Evolutionary conservation across 306 rosid genomes (phyloP).

Genomic region (Arachis hypogaea): DNA sequence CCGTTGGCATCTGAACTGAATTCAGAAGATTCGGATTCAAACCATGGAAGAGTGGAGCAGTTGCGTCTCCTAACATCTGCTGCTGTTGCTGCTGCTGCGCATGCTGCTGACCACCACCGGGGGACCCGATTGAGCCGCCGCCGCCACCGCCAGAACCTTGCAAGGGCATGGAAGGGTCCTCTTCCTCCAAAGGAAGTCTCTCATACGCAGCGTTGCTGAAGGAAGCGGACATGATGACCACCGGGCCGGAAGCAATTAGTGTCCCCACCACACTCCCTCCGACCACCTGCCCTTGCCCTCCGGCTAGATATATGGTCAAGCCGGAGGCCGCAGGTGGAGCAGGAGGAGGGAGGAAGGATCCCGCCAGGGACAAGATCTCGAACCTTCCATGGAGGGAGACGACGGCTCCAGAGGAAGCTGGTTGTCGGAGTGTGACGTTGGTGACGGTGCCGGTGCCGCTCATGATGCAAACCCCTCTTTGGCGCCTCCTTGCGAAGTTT

Average conservation of each 20-base stretch:
- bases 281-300: slow-evolving; percentile 95
- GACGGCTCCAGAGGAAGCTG: slow-evolving; percentile 81
- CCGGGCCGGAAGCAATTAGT: slow-evolving; percentile 80
- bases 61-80: slow-evolving; percentile 61
- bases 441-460: slow-evolving; percentile 90
- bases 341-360: slow-evolving; percentile 88
- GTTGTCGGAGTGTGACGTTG: slow-evolving; percentile 84
- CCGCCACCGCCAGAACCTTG: slow-evolving; percentile 57
- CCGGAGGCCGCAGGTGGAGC: slow-evolving; percentile 90
- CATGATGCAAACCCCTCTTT: slow-evolving; percentile 92
- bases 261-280: slow-evolving; percentile 91
- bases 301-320: slow-evolving; percentile 81
- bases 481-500: slow-evolving; percentile 85
- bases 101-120: slow-evolving; percentile 51
- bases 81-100: slow-evolving; percentile 45
- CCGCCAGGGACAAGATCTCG: slow-evolving; percentile 85
- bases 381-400: slow-evolving; percentile 86
- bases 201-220: slow-evolving; percentile 98
- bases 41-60: slow-evolving; percentile 72
- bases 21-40: slow-evolving; percentile 76
- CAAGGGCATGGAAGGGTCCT: slow-evolving; percentile 57
- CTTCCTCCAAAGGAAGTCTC: slow-evolving; percentile 92
- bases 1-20: slow-evolving; percentile 85
- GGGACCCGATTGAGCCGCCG: slow-evolving; percentile 60
- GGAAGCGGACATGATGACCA: slow-evolving; percentile 92